Evolutionary conservation across 78 protist species (phyloP).

Genomic region (Carpediemonas membranifera): DNA sequence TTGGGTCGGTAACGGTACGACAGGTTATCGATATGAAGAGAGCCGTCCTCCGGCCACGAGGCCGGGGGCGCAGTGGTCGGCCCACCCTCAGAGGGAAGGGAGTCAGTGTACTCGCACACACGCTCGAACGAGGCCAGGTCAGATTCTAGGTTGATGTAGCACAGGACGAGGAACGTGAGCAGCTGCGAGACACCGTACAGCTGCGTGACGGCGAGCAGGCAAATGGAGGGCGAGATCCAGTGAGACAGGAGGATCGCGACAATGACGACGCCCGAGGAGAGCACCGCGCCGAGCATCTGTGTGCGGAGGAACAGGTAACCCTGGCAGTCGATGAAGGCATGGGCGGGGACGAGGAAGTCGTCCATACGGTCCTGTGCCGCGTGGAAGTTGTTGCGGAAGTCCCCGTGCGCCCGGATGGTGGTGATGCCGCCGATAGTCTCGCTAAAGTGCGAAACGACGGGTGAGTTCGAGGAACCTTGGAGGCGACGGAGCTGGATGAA

Average conservation of each 20-base stretch:
- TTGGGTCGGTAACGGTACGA: constrained; percentile 41
- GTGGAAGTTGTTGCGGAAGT: too few relatives aligned
- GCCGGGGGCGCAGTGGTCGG: neutral
- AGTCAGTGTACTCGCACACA: neutral
- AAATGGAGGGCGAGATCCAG: constrained; percentile 1
- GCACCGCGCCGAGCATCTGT: too few relatives aligned
- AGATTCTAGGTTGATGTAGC: constrained; percentile 42
- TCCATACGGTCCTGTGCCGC: too few relatives aligned
- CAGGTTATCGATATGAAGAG: constrained; percentile 7
- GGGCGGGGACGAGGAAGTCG: too few relatives aligned
- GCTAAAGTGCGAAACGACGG: constrained; percentile 34
- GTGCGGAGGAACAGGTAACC: too few relatives aligned
- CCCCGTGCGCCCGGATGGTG: constrained; percentile 38
- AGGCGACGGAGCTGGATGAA: constrained; percentile 29
- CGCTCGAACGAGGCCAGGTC: constrained; percentile 49
- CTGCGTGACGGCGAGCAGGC: constrained; percentile 39
- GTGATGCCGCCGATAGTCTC: constrained; percentile 38
- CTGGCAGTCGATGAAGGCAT: too few relatives aligned
- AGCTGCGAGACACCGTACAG: constrained; percentile 20
- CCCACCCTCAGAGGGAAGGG: neutral
- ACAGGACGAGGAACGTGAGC: constrained; percentile 8
- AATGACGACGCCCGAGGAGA: too few relatives aligned
- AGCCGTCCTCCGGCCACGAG: constrained; percentile 1
- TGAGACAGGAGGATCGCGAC: too few relatives aligned
- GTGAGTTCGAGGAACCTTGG: constrained; percentile 25